These are phyloP conservation scores for Dipsacomyces acuminosporus DNA, from an alignment of 371 early-diverging fungal genomes.

Conservation along the genomic window DNA sequence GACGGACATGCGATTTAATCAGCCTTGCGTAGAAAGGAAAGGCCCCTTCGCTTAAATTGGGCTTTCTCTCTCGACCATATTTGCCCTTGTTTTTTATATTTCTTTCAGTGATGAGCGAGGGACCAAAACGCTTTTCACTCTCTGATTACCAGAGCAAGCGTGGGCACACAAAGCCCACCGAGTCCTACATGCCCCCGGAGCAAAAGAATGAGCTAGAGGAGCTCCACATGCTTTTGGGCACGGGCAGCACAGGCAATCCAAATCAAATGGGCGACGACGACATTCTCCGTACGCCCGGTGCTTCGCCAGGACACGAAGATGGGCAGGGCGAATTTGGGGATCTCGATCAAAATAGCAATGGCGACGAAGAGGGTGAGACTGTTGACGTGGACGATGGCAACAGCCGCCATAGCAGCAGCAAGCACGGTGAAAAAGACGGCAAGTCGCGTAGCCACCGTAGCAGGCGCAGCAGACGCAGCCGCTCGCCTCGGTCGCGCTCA, in stretches of 20 bases:
- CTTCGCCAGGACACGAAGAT: constrained; percentile 18
- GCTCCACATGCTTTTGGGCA: constrained; percentile 44
- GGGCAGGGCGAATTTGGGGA: neutral
- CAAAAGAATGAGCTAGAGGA: constrained; percentile 47
- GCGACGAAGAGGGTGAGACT: constrained; percentile 20
- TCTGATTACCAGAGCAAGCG: constrained; percentile 49
- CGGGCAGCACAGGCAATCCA: constrained; percentile 3
- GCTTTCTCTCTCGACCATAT: too few relatives aligned
- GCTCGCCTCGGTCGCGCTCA: constrained; percentile 15
- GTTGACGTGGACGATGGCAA: constrained; percentile 9
- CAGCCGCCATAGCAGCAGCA: constrained; percentile 15
- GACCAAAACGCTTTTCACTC: constrained; percentile 46
- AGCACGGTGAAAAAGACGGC: constrained; percentile 13
- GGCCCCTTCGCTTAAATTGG: too few relatives aligned
- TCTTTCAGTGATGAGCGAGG: constrained; percentile 26
- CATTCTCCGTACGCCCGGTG: constrained; percentile 36
- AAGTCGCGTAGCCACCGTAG: constrained; percentile 8
- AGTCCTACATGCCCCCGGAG: constrained; percentile 9
- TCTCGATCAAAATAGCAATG: neutral
- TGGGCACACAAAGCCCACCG: constrained; percentile 24
- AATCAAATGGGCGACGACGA: constrained; percentile 2
- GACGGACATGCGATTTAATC: too few relatives aligned
- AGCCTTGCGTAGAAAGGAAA: too few relatives aligned
- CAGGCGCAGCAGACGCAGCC: constrained; percentile 11
- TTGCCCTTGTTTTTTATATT: too few relatives aligned